Evolutionary conservation across 495 filamentous ascomycete genomes (phyloP), one percentile per base, ranked within the genome.

Genomic region (Tuber umbilicatum): DNA sequence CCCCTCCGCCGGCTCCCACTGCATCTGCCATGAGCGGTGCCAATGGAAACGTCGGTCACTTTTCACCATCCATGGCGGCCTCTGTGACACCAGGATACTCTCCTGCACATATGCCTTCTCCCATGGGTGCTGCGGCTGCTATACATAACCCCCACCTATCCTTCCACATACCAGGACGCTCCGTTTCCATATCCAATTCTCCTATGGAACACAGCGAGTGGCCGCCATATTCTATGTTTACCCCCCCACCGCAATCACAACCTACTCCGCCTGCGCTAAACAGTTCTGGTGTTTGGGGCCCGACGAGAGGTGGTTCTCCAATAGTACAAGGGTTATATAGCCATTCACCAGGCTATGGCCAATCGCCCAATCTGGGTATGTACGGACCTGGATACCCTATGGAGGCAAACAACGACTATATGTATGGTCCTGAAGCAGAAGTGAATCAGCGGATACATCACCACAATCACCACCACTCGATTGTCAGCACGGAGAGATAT

Each of bases 401-500:
- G 68, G 74, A 79, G 64, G 74, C 71, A 42, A 67, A 68, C 35
- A 35, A 74, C 41, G 78, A 70, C 64, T 76, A 76, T 71, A 76
- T 72, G 71, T 67, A 68, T 14, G 68, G 47, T 21, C 70, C 79
- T 40, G 74, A 80, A 72, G 75, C 71, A 23, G 75, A 71, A 17
- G 75, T 71, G 7, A 78, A 68, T 69, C 77, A 79, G 27, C 73
- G 76, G 45, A 77, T 60, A 21, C 60, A 70, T 23, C 74, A 79
- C n/a, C 79, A 76, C 47, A 74, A 75, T 43, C 76, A 70, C 38
- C 75, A 81, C 71, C 83, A 78, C 72, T 76, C 74, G 70, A 77
- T 79, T 17, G 77, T 75, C 43, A 72, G 71, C 78, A 84, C 60
- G 85, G 86, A 85, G 41, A 82, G 83, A 64, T 83, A 84, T 60